Evolutionary conservation across 345 rosid species (phyloP), one percentile per base, ranked within the genome.

Genomic region (Euphorbia peplus): DNA sequence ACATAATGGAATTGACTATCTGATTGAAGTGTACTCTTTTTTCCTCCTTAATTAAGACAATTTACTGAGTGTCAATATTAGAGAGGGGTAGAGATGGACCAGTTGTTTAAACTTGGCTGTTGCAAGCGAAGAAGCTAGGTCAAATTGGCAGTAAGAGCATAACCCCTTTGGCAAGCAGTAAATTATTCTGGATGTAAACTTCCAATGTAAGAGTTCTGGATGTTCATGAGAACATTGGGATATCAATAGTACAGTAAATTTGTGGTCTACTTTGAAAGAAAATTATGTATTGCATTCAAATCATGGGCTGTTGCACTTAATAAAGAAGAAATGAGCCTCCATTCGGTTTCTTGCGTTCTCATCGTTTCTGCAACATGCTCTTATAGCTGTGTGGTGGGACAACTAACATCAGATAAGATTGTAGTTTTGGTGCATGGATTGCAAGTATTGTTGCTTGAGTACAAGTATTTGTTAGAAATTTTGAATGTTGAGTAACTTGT

Each of bases 231-330:
- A 47, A 44, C 15, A 3, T 46, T 25, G 28, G 26, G 21, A 42
- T 24, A 7, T 28, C 25, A 3, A 11, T 47, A 46, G 29, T 39
- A 7, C 29, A n/a, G 46, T 11, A 8, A 55, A 22, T 55, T 59
- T 32, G 22, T n/a, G 42, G 22, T 59, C 63, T 29, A 22, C 41
- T 29, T 58, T 3, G 41, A 58, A 19, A 18, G n/a, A 11, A 63
- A 61, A 63, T 51, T 44, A 24, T 63, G 26, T 47, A 47, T 64
- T 6, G 56, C 55, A 64, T 5, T 25, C 37, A 46, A 9, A 46
- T 26, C 18, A 25, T 37, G 53, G 28, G 21, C 35, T 25, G 47
- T 25, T 26, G 9, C 7, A 28, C 37, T 26, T 46, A 16, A 37
- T 10, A 35, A 19, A 8, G 47, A 60, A 35, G 64, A 35, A 22